Evolutionary conservation across 495 filamentous ascomycete genomes (phyloP).

Genomic region (Cryomyces minteri): DNA sequence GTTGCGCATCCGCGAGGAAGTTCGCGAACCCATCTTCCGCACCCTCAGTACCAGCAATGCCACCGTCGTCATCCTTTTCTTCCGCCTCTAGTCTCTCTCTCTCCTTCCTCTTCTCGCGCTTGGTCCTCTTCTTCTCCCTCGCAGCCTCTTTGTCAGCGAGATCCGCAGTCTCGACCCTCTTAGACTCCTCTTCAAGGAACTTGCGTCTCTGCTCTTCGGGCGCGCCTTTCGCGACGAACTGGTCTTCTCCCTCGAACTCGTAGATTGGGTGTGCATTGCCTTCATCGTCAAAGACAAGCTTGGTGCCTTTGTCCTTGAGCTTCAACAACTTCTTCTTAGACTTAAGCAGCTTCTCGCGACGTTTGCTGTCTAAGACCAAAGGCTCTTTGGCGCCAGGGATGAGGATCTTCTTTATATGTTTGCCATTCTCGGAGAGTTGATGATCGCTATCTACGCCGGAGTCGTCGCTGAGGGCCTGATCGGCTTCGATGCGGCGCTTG

Average conservation of each 20-base stretch:
- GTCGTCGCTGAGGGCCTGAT: conserved; percentile 3
- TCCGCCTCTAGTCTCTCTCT: conserved; percentile 42
- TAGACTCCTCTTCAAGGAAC: conserved; percentile 57
- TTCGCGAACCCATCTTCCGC: conserved; percentile 14
- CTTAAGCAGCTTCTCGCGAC: conserved; percentile 76
- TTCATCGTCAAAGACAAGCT: conserved; percentile 83
- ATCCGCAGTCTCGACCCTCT: conserved; percentile 60
- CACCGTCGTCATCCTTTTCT: conserved; percentile 10
- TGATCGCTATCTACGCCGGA: conserved; percentile 17
- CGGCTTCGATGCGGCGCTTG: conserved; percentile 57
- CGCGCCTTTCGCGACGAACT: conserved; percentile 54
- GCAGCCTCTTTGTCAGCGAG: conserved; percentile 60
- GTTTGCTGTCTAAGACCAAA: conserved; percentile 76
- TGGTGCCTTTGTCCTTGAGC: conserved; percentile 65
- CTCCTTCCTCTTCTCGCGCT: conserved; percentile 69
- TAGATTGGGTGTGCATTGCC: conserved; percentile 70
- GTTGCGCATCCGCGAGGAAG: conserved; percentile 22
- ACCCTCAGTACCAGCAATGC: not conserved
- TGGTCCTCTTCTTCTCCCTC: conserved; percentile 66
- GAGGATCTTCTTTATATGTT: conserved; percentile 18
- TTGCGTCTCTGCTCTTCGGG: conserved; percentile 53
- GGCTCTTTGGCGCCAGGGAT: conserved; percentile 33
- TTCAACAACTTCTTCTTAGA: conserved; percentile 89
- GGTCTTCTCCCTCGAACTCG: conserved; percentile 66
- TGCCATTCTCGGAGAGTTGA: conserved; percentile 4